Evolutionary conservation across 352 stramenopile genomes (phyloP).

Genomic region (Phytophthora melonis): DNA sequence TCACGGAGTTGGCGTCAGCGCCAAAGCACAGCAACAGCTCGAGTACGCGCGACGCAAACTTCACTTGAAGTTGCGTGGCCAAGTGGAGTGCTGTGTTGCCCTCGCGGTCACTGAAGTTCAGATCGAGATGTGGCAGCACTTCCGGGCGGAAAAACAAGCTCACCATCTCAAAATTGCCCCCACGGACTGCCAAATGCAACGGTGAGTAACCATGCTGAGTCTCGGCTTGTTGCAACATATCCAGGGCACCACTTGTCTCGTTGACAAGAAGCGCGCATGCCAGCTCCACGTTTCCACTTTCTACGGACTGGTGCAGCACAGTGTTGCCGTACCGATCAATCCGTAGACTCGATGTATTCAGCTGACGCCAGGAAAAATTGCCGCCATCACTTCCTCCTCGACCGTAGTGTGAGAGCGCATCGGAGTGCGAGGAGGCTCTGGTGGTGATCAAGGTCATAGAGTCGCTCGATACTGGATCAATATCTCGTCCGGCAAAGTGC

Average conservation of each 20-base stretch:
- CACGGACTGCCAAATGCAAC: conserved; percentile 68
- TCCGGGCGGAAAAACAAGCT: conserved; percentile 84
- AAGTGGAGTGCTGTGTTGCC: conserved; percentile 80
- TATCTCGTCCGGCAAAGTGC: conserved; percentile 32
- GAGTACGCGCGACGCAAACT: conserved; percentile 70
- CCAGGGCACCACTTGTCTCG: conserved; percentile 43
- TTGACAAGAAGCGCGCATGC: conserved; percentile 61
- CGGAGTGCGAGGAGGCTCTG: conserved; percentile 17
- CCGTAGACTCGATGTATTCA: conserved; percentile 33
- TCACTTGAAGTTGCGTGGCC: conserved; percentile 63
- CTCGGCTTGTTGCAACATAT: conserved; percentile 64
- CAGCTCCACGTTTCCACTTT: conserved; percentile 53
- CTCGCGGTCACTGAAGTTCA: conserved; percentile 73
- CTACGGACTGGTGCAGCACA: conserved; percentile 56
- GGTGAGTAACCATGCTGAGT: conserved; percentile 69
- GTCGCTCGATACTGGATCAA: conserved; percentile 26
- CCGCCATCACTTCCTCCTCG: conserved; percentile 4
- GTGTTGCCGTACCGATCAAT: conserved; percentile 72
- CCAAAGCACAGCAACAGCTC: conserved; percentile 79
- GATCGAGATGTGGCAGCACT: conserved; percentile 70
- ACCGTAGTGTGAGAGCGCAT: conserved; percentile 18
- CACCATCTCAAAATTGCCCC: conserved; percentile 68
- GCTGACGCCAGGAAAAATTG: conserved; percentile 33
- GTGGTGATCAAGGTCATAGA: conserved; percentile 26
- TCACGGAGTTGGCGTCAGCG: conserved; percentile 64